phyloP scores from a whole-genome alignment of 805 yeast genomes.

The Wickerhamiella shivajii region DNA sequence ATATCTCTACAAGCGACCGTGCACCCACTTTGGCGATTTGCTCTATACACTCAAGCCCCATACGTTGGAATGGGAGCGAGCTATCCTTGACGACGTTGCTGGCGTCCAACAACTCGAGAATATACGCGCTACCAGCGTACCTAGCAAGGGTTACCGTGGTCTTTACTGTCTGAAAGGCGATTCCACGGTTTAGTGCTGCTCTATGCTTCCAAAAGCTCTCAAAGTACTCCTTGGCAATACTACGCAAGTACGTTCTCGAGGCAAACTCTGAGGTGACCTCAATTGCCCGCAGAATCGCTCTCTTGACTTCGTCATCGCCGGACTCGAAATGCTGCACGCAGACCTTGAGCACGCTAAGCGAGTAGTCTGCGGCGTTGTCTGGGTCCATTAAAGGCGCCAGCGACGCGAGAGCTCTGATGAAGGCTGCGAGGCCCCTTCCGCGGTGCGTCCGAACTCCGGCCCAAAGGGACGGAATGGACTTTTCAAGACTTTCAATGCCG shows the following conservation, averaged over 20 bases:
- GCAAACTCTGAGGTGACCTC: conserved; percentile 48
- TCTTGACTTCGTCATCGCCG: conserved; percentile 80
- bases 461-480: conserved; percentile 65
- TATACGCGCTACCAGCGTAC: conserved; percentile 48
- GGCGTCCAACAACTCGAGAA: conserved; percentile 41
- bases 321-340: conserved; percentile 58
- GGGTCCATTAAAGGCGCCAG: conserved; percentile 77
- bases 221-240: conserved; percentile 47
- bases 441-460: conserved; percentile 59
- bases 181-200: conserved; percentile 39
- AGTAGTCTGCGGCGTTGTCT: conserved; percentile 64
- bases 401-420: conserved; percentile 61
- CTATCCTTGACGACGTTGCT: conserved; percentile 54
- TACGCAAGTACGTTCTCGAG: conserved; percentile 35
- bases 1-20: too few species aligned
- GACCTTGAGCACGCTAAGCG: conserved; percentile 56
- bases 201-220: conserved; percentile 70
- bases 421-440: conserved; percentile 64
- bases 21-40: neutral
- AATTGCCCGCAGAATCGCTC: conserved; percentile 52
- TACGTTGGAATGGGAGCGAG: conserved; percentile 60
- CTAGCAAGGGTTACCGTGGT: conserved; percentile 55
- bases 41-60: conserved; percentile 57
- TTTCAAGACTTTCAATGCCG: conserved; percentile 80
- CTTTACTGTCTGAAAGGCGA: conserved; percentile 48